Percentiles rank a stretch among this genome's conserved stretches.
phyloP scores from a whole-genome alignment of 257 asterid genomes.

The Solanum etuberosum region DNA sequence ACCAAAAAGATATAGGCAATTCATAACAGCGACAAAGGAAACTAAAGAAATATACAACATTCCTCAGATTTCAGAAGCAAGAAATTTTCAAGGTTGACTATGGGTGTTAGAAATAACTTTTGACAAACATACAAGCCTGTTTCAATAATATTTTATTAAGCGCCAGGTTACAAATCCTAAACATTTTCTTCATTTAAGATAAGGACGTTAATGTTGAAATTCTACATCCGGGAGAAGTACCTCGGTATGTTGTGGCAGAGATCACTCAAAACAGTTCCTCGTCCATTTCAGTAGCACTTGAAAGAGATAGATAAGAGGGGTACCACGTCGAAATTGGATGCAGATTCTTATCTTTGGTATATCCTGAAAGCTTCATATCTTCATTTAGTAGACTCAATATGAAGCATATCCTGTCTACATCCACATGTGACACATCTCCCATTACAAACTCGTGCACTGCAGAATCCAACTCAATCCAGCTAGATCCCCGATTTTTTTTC shows the following conservation, averaged over 20 bases:
- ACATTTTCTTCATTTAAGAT: neutral
- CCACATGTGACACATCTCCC: constrained; percentile 3
- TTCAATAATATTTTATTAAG: neutral
- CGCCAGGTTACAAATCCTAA: neutral
- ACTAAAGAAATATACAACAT: neutral
- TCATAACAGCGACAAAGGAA: neutral
- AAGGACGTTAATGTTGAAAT: neutral
- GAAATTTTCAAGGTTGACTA: neutral
- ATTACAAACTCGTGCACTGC: constrained; percentile 6
- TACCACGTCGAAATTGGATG: neutral
- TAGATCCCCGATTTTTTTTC: neutral
- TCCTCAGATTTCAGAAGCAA: neutral
- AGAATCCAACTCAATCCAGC: constrained; percentile 10
- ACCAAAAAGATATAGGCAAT: neutral
- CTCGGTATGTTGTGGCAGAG: neutral
- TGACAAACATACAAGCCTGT: neutral
- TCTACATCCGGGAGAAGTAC: neutral
- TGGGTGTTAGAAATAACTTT: neutral
- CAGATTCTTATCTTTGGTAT: neutral
- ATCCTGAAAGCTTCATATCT: constrained; percentile 1
- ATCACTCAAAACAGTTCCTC: neutral
- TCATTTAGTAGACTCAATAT: neutral
- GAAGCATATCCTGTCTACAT: neutral
- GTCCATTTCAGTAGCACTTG: neutral
- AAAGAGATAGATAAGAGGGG: neutral